These are phyloP conservation scores for Groenewaldozyma tartarivorans DNA, from an alignment of 805 yeast species.

Conservation along the genomic window DNA sequence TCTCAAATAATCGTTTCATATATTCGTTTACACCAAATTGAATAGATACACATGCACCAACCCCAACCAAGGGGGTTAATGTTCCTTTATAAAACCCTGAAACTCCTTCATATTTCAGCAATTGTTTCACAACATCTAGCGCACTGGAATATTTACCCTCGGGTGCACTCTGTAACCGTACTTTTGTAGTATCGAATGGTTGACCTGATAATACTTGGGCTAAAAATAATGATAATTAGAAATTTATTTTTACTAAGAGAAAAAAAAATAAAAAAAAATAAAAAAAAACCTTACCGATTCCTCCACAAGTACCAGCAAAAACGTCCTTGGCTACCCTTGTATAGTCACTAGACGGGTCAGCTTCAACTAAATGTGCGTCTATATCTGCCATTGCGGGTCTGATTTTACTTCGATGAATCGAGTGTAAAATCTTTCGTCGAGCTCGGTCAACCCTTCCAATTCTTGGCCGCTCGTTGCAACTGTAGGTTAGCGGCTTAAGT, in stretches of 20 bases:
- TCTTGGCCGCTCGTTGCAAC: no score
- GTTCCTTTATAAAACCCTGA: slow-evolving; percentile 90
- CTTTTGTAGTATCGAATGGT: slow-evolving; percentile 93
- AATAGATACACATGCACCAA: slow-evolving; percentile 96
- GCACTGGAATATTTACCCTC: slow-evolving; percentile 68
- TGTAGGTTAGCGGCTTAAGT: no score
- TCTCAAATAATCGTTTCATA: slow-evolving; percentile 71
- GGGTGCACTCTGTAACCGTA: slow-evolving; percentile 79
- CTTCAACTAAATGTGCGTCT: slow-evolving; percentile 18
- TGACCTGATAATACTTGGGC: slow-evolving; percentile 95
- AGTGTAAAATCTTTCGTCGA: not conserved
- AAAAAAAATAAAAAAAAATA: not conserved
- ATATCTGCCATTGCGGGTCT: slow-evolving; percentile 19
- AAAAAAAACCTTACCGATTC: slow-evolving; percentile 36
- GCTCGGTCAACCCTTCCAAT: no score
- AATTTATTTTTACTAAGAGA: slow-evolving; percentile 1
- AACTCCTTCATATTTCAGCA: slow-evolving; percentile 73
- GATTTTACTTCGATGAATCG: not conserved
- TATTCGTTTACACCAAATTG: slow-evolving; percentile 93
- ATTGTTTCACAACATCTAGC: slow-evolving; percentile 61
- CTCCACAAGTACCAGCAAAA: slow-evolving; percentile 89
- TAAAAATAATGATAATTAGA: no score
- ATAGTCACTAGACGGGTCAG: slow-evolving; percentile 15
- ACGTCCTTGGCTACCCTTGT: slow-evolving; percentile 61
- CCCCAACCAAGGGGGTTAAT: slow-evolving; percentile 81